phyloP scores from a whole-genome alignment of 805 yeast genomes.

The Zygotorulaspora chibaensis region DNA sequence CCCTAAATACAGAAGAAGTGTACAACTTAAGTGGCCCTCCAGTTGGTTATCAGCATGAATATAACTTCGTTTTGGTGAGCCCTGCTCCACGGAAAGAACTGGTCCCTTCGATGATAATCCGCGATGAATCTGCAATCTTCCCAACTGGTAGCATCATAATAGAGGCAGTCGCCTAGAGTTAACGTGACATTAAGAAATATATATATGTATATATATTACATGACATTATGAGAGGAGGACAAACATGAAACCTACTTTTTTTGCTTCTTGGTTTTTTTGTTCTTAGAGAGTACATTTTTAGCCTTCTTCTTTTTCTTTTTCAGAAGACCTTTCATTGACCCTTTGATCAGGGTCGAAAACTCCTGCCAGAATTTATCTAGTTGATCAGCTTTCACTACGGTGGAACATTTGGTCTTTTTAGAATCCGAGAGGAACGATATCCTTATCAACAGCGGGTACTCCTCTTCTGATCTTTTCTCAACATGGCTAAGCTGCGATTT shows the following conservation, averaged over 20 bases:
- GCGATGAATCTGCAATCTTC: slow-evolving; percentile 46
- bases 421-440: slow-evolving; percentile 36
- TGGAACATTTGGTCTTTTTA: slow-evolving; percentile 57
- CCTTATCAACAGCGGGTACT: slow-evolving; percentile 65
- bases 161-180: slow-evolving; percentile 30
- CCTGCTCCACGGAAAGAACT: slow-evolving; percentile 56
- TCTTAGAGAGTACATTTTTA: slow-evolving; percentile 34
- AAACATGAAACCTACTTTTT: slow-evolving; percentile 2
- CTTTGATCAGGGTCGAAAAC: slow-evolving; percentile 64
- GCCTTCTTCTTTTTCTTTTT: slow-evolving; percentile 76
- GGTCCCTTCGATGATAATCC: slow-evolving; percentile 32
- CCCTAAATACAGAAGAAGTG: slow-evolving; percentile 20
- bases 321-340: slow-evolving; percentile 69
- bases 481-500: slow-evolving; percentile 16
- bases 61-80: slow-evolving; percentile 47
- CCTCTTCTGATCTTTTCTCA: slow-evolving; percentile 22
- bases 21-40: slow-evolving; percentile 31
- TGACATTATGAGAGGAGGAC: neutral
- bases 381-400: slow-evolving; percentile 58
- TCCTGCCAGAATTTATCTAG: slow-evolving; percentile 74
- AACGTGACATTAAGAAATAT: slow-evolving; percentile 1
- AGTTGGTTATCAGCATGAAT: slow-evolving; percentile 42
- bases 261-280: slow-evolving; percentile 12
- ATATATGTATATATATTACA: slow-evolving; percentile 8
- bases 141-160: slow-evolving; percentile 65